A percentile compares a stretch with the other conserved stretches of the same genome.
These are phyloP conservation scores for Tetrahymena elliotti DNA, from an alignment of 73 alveolate species.

Conservation along the genomic window DNA sequence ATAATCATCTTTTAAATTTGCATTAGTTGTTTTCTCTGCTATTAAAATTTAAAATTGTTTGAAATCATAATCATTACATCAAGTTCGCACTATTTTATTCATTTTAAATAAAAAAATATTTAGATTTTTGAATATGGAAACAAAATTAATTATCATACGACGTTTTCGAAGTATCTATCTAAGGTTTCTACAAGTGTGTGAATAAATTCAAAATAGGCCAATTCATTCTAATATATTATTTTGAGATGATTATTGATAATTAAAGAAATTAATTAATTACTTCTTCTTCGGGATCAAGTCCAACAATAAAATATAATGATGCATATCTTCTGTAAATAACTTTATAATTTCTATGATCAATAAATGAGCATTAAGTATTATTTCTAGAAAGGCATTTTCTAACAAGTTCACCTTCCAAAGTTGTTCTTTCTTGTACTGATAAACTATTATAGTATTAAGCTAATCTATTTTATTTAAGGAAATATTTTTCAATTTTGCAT, in stretches of 20 bases:
- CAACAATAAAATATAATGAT: slow-evolving; percentile 91
- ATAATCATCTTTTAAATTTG: not conserved
- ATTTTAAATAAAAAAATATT: not conserved
- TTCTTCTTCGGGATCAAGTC: slow-evolving; percentile 57
- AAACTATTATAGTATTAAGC: slow-evolving; percentile 85
- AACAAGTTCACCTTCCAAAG: slow-evolving; percentile 94
- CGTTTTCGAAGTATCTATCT: slow-evolving; percentile 95
- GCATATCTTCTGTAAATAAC: slow-evolving; percentile 91
- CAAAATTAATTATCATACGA: not conserved
- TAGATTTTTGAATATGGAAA: no score
- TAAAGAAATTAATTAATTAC: not conserved
- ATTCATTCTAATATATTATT: slow-evolving; percentile 62
- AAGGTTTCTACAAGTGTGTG: slow-evolving; percentile 95
- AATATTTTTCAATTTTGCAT: not conserved
- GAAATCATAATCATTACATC: slow-evolving; percentile 33
- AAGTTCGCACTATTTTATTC: slow-evolving; percentile 51
- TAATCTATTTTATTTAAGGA: not conserved
- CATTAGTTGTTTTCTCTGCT: not conserved
- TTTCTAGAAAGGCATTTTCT: slow-evolving; percentile 91
- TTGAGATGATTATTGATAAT: not conserved
- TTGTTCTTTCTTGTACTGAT: slow-evolving; percentile 85
- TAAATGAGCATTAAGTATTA: slow-evolving; percentile 88
- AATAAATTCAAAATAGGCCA: slow-evolving; percentile 92
- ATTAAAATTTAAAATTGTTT: not conserved
- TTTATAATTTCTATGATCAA: slow-evolving; percentile 94